Evolutionary conservation across 2,329 filamentous ascomycete species (phyloP).

Genomic region (Apiospora aurea): DNA sequence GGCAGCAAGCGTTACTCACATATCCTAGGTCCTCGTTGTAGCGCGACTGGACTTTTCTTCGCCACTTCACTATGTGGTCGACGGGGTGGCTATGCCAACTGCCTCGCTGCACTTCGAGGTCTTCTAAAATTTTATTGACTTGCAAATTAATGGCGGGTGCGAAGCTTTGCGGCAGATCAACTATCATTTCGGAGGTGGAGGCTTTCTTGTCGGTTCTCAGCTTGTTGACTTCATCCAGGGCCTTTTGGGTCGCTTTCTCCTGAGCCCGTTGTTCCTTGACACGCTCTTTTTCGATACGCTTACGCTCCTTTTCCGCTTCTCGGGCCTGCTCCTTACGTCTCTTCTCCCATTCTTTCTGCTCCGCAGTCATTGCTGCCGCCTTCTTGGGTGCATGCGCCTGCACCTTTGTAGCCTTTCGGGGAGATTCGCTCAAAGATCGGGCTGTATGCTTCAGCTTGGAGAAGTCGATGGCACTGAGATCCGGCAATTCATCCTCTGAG

Average conservation of each 20-base stretch:
- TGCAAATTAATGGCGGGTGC: slow-evolving; percentile 53
- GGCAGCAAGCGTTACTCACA: background rate
- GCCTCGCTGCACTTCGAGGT: slow-evolving; percentile 55
- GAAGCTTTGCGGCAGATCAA: slow-evolving; percentile 69
- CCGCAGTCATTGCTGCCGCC: slow-evolving; percentile 35
- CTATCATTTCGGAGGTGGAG: slow-evolving; percentile 78
- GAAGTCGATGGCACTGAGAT: slow-evolving; percentile 51
- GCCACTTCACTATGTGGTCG: slow-evolving; percentile 69
- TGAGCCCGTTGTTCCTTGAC: slow-evolving; percentile 67
- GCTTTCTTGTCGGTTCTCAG: slow-evolving; percentile 75
- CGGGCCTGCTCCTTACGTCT: slow-evolving; percentile 55
- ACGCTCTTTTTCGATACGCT: slow-evolving; percentile 62
- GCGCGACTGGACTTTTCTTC: slow-evolving; percentile 68
- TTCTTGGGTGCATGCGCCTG: slow-evolving; percentile 36
- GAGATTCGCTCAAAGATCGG: slow-evolving; percentile 31
- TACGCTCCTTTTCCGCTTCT: slow-evolving; percentile 62
- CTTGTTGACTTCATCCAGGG: slow-evolving; percentile 77
- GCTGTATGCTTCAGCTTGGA: slow-evolving; percentile 35
- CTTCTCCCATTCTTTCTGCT: slow-evolving; percentile 48
- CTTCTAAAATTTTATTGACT: slow-evolving; percentile 57
- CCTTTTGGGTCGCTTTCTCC: slow-evolving; percentile 70
- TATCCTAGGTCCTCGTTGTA: slow-evolving; percentile 67
- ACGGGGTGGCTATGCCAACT: slow-evolving; percentile 52
- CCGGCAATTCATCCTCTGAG: slow-evolving; percentile 54
- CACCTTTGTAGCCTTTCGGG: slow-evolving; percentile 29